Evolutionary conservation across 495 filamentous ascomycete species (phyloP), one percentile per base, ranked within the genome.

Genomic region (Lindgomyces ingoldianus): DNA sequence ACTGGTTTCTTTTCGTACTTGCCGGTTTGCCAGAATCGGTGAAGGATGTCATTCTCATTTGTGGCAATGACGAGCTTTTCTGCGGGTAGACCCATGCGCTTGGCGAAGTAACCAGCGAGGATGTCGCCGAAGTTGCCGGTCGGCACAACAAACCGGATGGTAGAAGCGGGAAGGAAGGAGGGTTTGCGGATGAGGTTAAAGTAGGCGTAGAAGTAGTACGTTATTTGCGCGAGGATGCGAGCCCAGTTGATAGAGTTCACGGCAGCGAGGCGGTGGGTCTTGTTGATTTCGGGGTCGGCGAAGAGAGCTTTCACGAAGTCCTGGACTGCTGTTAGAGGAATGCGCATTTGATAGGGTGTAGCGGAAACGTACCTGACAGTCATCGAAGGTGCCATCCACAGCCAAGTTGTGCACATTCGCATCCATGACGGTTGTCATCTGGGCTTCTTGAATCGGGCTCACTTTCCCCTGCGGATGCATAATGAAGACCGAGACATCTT

Each of bases 111-210:
- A 45, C 94, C 94, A 0, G 94, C 93, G 2, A 97, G 82, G 67
- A 98, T 88, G 72, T 98, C 87, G n/a, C 93, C 94, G 73, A 98
- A 98, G 81, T 98, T 98, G 12, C 94, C 93, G 1, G 91, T 90
- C 1, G 94, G 94, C 0, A 90, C 87, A 9, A 93, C 89, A 70
- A 90, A 92, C 47, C 90, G 85, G 57, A 96, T 79, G 65, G 86
- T 85, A 57, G 79, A 68, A 39, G 69, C 69, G 25, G 70, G 79
- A 1, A 83, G 72, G 36, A 80, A 76, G 57, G 83, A 81, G 26
- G 79, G 77, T 0, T 75, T 55, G n/a, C 80, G 80, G 16, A 78
- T 78, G 33, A 98, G 83, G 12, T 86, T 79, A 76, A 96, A 93
- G 81, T 97, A 98, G 1, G 93, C 83, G 72, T 90, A 79, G 80